These are phyloP conservation scores for Phaeosphaeriaceae sp. DNA, from an alignment of 2,329 filamentous ascomycete species.

Conservation along the genomic window DNA sequence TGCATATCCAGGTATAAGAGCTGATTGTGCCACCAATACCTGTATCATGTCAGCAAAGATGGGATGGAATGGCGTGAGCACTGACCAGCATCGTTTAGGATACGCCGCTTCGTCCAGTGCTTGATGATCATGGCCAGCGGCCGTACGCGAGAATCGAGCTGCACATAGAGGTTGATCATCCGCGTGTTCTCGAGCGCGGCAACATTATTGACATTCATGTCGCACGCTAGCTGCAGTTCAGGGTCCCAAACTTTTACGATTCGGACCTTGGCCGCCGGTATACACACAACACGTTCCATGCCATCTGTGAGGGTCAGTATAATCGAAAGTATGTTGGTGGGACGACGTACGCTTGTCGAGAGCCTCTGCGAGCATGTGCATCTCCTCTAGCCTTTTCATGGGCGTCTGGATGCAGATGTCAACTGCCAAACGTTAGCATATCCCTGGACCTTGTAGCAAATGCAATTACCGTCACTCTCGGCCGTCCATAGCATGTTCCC, in stretches of 20 bases:
- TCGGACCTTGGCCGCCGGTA: constrained; percentile 92
- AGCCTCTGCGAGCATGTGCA: constrained; percentile 88
- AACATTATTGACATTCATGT: constrained; percentile 99
- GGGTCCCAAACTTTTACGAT: constrained; percentile 99
- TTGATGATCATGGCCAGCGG: constrained; percentile 97
- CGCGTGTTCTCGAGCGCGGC: constrained; percentile 93
- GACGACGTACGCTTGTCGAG: constrained; percentile 77
- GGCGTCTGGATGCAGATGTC: constrained; percentile 97
- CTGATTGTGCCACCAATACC: constrained; percentile 93
- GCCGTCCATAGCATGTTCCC: constrained; percentile 94
- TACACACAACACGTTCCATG: constrained; percentile 96
- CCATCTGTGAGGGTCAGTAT: constrained; percentile 69
- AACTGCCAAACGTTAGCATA: constrained; percentile 62
- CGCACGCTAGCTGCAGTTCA: constrained; percentile 84
- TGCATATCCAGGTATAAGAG: constrained; percentile 99
- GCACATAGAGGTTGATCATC: constrained; percentile 97
- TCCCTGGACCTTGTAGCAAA: neutral
- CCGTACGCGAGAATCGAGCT: constrained; percentile 88
- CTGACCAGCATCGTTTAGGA: constrained; percentile 95
- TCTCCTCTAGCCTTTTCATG: constrained; percentile 84
- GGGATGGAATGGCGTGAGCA: constrained; percentile 24
- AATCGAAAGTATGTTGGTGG: neutral
- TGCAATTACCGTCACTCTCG: constrained; percentile 84
- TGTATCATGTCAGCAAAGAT: constrained; percentile 15
- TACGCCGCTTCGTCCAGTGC: constrained; percentile 91